Conservation (phyloP, 1,139 yeast genomes). For the Blastobotrys ciferrii region DNA sequence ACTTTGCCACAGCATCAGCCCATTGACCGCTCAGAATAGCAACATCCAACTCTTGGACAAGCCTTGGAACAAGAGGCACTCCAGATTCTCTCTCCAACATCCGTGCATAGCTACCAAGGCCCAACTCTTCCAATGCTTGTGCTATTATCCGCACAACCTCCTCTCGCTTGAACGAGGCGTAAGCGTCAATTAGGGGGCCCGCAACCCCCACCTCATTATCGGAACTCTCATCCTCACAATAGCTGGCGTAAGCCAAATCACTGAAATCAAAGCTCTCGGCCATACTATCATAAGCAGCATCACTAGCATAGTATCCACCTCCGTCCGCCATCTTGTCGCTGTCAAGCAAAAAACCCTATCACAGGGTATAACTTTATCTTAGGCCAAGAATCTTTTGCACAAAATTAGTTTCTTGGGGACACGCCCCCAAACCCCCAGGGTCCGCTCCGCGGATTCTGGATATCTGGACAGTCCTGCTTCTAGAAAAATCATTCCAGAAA, state of each 20-base stretch:
- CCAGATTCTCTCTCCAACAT: background rate
- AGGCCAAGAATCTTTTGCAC: too few species aligned
- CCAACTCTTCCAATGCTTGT: background rate
- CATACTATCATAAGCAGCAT: background rate
- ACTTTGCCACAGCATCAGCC: background rate
- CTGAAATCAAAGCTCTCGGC: background rate
- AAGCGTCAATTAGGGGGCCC: background rate
- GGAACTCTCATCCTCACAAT: background rate
- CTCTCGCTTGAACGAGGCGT: background rate
- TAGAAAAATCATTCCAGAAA: too few species aligned
- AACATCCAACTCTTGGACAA: background rate
- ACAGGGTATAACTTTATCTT: too few species aligned
- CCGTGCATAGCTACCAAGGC: background rate
- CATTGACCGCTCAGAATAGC: background rate
- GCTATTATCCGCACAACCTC: background rate
- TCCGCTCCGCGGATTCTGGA: too few species aligned
- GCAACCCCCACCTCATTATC: background rate
- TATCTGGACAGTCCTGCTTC: too few species aligned
- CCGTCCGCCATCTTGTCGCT: background rate
- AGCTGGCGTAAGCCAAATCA: background rate
- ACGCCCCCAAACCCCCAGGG: too few species aligned
- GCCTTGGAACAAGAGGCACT: background rate
- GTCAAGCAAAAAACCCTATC: too few species aligned
- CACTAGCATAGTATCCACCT: background rate
- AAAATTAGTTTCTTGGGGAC: background rate